Base-by-base conservation (phyloP, 768 basidiomycete genomes). In the Naganishia vishniacii region DNA sequence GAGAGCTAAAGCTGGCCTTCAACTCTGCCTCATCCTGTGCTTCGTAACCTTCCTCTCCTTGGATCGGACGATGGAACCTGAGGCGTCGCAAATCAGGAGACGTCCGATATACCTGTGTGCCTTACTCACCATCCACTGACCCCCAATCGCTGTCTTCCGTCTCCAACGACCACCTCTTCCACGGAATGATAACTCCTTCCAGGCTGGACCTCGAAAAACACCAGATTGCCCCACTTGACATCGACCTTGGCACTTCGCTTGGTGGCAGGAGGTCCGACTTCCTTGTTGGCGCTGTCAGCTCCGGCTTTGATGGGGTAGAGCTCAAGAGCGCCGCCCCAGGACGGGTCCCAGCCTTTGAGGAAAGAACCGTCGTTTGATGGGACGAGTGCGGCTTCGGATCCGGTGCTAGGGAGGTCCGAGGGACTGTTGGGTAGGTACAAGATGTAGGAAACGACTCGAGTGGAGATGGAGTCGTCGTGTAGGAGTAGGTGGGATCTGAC, bases 391-490 rank as follows among this genome's bases (percentile, higher is more conserved):
- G 74, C 81, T 78, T 28, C 87, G 86, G 67, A 87, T 82, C 65
- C 20, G 1, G 71, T 69, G 62, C 66, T 48, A 2, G 68, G 46
- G 15, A 51, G 47, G 25, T 61, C 49, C 31, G 61, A 5, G 23
- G 74, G 74, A 13, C 74, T 75, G 66, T 74, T 74, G 37, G 93
- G 93, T 83, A 97, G 88, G 79, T 98, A 98, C 51, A 97, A 85
- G 78, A 98, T 94, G 80, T 94, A 98, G 0, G 90, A 93, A 59
- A 97, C 88, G 44, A 91, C 84, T 26, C 94, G 87, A 8, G 91
- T 84, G 66, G 91, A 91, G 73, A 97, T 97, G 26, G 94, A 93
- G 76, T 98, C 94, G 85, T 98, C 94, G 81, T 98, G 94, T 77
- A 94, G 90, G 72, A 98, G 85, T 11, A 98, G 83, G 78, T 98